A percentile compares a stretch with the other conserved stretches of the same genome.
These are phyloP conservation scores for Colletotrichum graminicola DNA, from an alignment of 2,329 filamentous ascomycete species.

Conservation along the genomic window DNA sequence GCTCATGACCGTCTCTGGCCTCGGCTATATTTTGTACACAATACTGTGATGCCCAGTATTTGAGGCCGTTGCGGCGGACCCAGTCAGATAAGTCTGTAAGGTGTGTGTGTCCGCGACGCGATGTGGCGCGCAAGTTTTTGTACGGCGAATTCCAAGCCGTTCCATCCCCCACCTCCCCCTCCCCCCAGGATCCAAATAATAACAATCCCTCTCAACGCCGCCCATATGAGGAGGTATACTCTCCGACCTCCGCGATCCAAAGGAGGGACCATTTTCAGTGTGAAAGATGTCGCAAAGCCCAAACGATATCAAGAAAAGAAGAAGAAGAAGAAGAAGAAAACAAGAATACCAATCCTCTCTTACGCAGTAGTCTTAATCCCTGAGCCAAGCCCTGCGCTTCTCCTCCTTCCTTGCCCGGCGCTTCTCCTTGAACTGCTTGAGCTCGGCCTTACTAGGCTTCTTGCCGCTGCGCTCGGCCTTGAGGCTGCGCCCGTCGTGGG, in stretches of 20 bases:
- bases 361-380: constrained; percentile 70
- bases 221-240: constrained; percentile 25
- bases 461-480: constrained; percentile 91
- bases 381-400: constrained; percentile 90
- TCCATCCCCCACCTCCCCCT: neutral
- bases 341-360: neutral
- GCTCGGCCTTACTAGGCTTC: constrained; percentile 85
- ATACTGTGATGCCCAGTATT: constrained; percentile 35
- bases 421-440: constrained; percentile 94
- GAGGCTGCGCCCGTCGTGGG: constrained; percentile 88
- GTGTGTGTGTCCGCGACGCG: constrained; percentile 5
- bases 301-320: neutral
- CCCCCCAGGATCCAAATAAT: neutral
- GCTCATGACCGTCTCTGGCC: constrained; percentile 21
- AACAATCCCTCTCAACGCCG: constrained; percentile 36
- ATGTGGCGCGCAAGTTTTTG: constrained; percentile 4
- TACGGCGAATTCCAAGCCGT: constrained; percentile 23
- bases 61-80: constrained; percentile 30
- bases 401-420: constrained; percentile 90
- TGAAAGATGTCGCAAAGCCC: neutral
- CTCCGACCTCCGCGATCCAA: constrained; percentile 20
- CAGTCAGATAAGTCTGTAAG: constrained; percentile 5
- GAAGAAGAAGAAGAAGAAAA: neutral
- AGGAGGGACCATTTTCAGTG: neutral
- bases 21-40: constrained; percentile 33